These are phyloP conservation scores for Rhizodiscina lignyota DNA, from an alignment of 495 filamentous ascomycete genomes.

Conservation along the genomic window DNA sequence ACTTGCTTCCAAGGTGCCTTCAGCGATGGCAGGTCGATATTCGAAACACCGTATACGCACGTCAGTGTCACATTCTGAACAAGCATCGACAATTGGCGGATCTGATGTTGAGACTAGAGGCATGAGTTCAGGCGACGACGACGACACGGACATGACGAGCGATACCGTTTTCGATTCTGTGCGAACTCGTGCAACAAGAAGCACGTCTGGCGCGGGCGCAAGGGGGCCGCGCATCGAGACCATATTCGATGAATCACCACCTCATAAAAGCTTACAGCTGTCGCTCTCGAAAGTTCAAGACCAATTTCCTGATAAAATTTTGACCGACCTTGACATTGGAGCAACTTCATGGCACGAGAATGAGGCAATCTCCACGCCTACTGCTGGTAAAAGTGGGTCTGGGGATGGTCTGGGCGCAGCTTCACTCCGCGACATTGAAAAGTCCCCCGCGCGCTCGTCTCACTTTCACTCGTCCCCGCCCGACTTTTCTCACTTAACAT, in stretches of 20 bases:
- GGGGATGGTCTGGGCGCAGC: background rate
- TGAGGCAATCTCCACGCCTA: conserved; percentile 41
- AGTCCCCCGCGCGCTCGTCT: conserved; percentile 4
- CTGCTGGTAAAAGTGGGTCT: too few species aligned
- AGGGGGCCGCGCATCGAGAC: conserved; percentile 54
- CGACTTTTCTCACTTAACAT: too few species aligned
- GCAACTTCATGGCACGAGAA: conserved; percentile 31
- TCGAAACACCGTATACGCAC: too few species aligned
- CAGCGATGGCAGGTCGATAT: conserved; percentile 6
- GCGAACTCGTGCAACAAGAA: conserved; percentile 59
- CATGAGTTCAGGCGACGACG: conserved; percentile 62
- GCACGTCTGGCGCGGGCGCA: conserved; percentile 25
- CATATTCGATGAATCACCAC: conserved; percentile 69
- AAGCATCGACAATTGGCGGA: conserved; percentile 56
- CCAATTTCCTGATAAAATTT: conserved; percentile 15
- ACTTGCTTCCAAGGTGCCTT: conserved; percentile 1
- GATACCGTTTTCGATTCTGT: conserved; percentile 88
- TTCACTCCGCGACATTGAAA: conserved; percentile 1
- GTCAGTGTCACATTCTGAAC: conserved; percentile 62
- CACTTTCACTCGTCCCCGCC: conserved; percentile 11
- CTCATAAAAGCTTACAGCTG: too few species aligned
- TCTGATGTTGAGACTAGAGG: conserved; percentile 68
- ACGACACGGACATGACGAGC: conserved; percentile 71
- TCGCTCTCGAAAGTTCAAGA: conserved; percentile 19
- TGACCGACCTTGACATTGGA: background rate